Evolutionary conservation across 2,329 filamentous ascomycete genomes (phyloP), one percentile per base, ranked within the genome.

Genomic region (Scytalidium lignicola): DNA sequence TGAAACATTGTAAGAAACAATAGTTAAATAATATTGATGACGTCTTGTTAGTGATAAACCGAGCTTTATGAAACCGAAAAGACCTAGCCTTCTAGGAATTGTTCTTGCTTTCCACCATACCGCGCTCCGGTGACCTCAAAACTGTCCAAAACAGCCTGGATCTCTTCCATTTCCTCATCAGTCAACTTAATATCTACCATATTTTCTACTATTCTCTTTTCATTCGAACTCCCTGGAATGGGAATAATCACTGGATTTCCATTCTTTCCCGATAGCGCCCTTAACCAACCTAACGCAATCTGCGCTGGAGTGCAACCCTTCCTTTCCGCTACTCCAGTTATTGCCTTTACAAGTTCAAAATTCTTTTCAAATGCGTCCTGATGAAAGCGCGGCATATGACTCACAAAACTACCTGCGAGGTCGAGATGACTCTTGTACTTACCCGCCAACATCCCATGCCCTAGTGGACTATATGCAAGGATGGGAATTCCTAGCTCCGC

Each of bases 291-390:
- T n/a, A 45, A 29, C 13, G 22, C 22, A 9, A 45, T 15, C 13
- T 45, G 43, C 19, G 22, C 43, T 17, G 15, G 18, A 7, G 75
- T 77, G 47, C 67, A 71, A 1, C 69, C 69, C 59, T 76, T 76
- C 55, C 63, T 65, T 50, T 61, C 47, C 2, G 74, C 72, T n/a
- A 78, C 52, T 18, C 63, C 60, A 52, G 71, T 62, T 2, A 78
- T 49, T 44, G 69, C 61, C 3, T 66, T 53, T 3, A 76, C 72
- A 13, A 78, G 62, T 48, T 70, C 58, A 15, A 76, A 52, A 57
- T 82, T 82, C 55, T 71, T 70, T 28, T 68, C 65, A 53, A 78
- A 77, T 51, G 75, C 76, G 37, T 73, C 73, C 2, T 55, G 55
- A 23, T 60, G 61, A 54, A 75, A 76, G 0, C 71, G 64, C 3